Evolutionary conservation across 1,284 basidiomycete genomes (phyloP), one percentile per base, ranked within the genome.

Genomic region (Vanrija humicola): DNA sequence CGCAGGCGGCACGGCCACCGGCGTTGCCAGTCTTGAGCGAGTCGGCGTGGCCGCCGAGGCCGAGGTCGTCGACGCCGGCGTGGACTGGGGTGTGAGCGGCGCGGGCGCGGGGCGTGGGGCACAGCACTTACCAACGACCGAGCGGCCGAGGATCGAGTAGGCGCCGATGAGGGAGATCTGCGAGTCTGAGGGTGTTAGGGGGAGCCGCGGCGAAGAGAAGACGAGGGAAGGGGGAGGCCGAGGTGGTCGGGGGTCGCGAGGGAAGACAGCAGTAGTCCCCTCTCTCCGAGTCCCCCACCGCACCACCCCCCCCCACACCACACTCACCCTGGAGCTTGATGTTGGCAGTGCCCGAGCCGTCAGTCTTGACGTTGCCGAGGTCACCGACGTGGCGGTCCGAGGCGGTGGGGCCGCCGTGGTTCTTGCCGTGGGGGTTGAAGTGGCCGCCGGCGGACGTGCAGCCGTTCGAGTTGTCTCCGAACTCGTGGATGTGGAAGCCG

Each of bases 11-110:
- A 55, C 86, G 79, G 44, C 79, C 83, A 49, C 86, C 86, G 51
- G 87, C 85, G 68, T 88, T 87, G 18, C 87, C 88, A 15, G 86
- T 88, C 72, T 82, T 86, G 54, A 84, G 75, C 29, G 85, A 86
- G 62, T 87, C 86, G 19, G 81, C 76, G 68, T 86, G 80, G 40
- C 76, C 79, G n/a, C 86, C 86, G 62, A 76, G 79, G 16, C 88
- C 88, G 58, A 89, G 81, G 68, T 90, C 88, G 69, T 90, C 88
- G 16, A 80, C 81, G 16, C 86, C 86, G 54, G 80, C 82, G 75
- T 88, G 87, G 40, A 88, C 78, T 34, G 34, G 34, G 40, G 40
- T 43, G 40, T 43, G 40, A 19, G 10, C 86, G 82, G 40, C 85
- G 21, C 21, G 78, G 16, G 82, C 77, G 43, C 84, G 83, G 12